Evolutionary conservation across 2,329 filamentous ascomycete species (phyloP), one percentile per base, ranked within the genome.

Genomic region (Knoxdaviesia capensis): DNA sequence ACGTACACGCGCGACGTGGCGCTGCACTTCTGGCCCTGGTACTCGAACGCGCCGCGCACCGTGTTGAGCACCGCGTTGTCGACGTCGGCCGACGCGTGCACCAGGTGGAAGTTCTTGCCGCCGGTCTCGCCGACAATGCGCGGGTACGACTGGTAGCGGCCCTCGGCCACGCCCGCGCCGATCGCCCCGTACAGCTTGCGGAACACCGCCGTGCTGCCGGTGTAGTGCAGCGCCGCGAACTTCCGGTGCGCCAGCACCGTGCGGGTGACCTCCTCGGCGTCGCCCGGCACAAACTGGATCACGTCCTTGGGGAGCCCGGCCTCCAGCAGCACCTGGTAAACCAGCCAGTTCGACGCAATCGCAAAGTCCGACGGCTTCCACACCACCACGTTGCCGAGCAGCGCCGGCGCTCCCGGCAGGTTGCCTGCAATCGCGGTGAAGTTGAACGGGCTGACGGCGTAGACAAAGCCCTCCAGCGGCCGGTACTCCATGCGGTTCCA

Each of bases 361-460:
- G 87, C 83, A 10, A 68, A 79, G 50, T 88, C 84, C 9, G 83
- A 90, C n/a, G 87, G 87, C 68, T 96, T 96, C 87, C 87, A 96
- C 39, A 96, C 64, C 5, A 94, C 85, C 2, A 94, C 88, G 59
- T 96, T 96, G 45, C 87, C 87, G 67, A 94, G 77, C 43, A 94
- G 64, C 1, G 85, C 86, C 9, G 88, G 86, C 1, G 83, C 79
- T 39, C 75, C 80, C 10, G 81, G 74, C 36, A 96, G 68, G 62
- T 94, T 94, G 44, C 80, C 88, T 7, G 77, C 86, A 51, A 96
- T 93, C 48, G 87, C 87, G 28, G 87, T 94, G 63, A 96, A 96
- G 67, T 96, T 96, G 71, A 94, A 96, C 37, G 87, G 87, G 45
- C 79, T 84, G 52, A 94, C 76, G 34, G 87, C 88, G 57, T 94